Percentiles rank a stretch among this genome's conserved stretches.
phyloP scores from a whole-genome alignment of 768 basidiomycete genomes.

The Trametes meyenii region DNA sequence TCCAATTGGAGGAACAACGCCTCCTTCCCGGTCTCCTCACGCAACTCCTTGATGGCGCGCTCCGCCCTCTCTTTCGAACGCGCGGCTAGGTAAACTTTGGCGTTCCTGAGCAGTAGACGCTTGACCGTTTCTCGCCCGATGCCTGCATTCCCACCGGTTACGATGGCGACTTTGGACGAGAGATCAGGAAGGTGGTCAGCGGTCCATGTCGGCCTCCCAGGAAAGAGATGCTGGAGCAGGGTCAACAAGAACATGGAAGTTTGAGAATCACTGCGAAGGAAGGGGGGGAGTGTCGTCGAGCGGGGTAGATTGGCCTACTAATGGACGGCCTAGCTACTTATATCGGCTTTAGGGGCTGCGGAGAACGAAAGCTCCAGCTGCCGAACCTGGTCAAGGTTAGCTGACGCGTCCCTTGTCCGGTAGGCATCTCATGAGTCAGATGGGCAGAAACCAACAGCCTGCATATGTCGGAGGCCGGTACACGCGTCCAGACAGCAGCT shows the following conservation, averaged over 20 bases:
- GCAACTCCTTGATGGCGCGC: constrained; percentile 53
- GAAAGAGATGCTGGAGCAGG: not conserved
- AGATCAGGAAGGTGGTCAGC: constrained; percentile 52
- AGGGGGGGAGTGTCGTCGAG: too few relatives aligned
- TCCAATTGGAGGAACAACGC: constrained; percentile 47
- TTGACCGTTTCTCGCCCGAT: constrained; percentile 64
- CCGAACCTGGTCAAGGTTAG: too few relatives aligned
- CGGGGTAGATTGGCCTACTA: too few relatives aligned
- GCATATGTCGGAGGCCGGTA: too few relatives aligned
- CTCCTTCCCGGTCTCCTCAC: constrained; percentile 42
- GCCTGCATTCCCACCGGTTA: constrained; percentile 44
- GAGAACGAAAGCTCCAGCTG: too few relatives aligned
- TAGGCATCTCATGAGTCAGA: too few relatives aligned
- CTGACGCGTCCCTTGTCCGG: too few relatives aligned
- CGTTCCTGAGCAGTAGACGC: constrained; percentile 55
- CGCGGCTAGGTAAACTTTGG: constrained; percentile 63
- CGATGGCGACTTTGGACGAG: constrained; percentile 37
- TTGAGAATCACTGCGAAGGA: not conserved
- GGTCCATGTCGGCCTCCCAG: constrained; percentile 39
- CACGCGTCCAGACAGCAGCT: too few relatives aligned
- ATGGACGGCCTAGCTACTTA: too few relatives aligned
- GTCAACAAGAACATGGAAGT: not conserved
- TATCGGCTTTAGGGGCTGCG: too few relatives aligned
- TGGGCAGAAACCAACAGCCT: too few relatives aligned
- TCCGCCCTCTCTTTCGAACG: constrained; percentile 47